Evolutionary conservation across 2,329 filamentous ascomycete species (phyloP).

Genomic region (Penicillium griseofulvum): DNA sequence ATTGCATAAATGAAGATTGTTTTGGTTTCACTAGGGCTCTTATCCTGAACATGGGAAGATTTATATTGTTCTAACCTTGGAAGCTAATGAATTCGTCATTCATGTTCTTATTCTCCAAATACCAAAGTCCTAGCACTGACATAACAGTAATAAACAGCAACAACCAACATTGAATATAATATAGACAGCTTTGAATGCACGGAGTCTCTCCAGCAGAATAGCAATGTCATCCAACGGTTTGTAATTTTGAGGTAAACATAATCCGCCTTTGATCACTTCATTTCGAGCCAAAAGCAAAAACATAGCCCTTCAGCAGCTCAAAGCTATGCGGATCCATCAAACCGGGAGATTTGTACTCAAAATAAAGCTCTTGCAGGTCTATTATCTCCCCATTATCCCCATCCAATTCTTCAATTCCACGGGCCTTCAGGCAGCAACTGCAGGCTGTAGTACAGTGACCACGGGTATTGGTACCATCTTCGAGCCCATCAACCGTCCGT

Average conservation of each 20-base stretch:
- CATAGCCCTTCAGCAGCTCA: neutral
- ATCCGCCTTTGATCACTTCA: no score
- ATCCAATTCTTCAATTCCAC: neutral
- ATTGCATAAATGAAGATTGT: no score
- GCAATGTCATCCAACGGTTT: neutral
- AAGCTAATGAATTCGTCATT: no score
- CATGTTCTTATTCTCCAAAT: no score
- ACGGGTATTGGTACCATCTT: neutral
- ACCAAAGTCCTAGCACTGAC: neutral
- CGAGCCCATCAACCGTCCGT: neutral
- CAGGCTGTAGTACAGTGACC: neutral
- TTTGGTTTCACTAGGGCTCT: no score
- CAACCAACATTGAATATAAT: neutral
- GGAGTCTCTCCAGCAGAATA: neutral
- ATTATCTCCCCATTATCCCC: neutral
- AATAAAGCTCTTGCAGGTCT: neutral
- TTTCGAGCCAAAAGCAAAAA: neutral
- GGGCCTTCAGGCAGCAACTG: neutral
- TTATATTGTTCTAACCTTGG: no score
- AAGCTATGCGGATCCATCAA: neutral
- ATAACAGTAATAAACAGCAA: neutral
- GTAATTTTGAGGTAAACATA: neutral
- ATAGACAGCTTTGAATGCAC: neutral
- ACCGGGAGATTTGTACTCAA: neutral
- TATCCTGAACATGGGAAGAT: no score